These are phyloP conservation scores for Selenicereus undatus DNA, from an alignment of 148 eudicot species.

Conservation along the genomic window DNA sequence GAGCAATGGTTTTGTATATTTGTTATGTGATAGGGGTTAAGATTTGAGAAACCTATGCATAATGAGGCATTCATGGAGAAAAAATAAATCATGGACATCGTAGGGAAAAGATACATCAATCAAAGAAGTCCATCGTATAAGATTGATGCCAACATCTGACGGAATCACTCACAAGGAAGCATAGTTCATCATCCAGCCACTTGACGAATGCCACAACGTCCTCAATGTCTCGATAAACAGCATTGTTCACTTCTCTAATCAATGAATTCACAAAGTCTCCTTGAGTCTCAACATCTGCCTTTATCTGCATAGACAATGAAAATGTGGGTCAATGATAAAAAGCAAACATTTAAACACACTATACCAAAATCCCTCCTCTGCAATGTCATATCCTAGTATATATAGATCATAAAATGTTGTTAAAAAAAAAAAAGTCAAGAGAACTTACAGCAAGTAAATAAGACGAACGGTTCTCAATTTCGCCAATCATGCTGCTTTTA, in stretches of 20 bases:
- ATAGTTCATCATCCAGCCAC: conserved; percentile 91
- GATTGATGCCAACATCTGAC: neutral
- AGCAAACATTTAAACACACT: neutral
- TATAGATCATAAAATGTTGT: neutral
- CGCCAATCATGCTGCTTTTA: conserved; percentile 78
- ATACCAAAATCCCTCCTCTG: neutral
- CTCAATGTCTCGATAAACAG: conserved; percentile 56
- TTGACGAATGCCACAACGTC: conserved; percentile 83
- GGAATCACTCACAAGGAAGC: conserved; percentile 62
- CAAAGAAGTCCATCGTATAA: too few relatives aligned
- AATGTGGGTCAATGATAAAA: neutral
- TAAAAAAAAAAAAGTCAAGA: neutral
- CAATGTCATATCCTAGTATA: neutral
- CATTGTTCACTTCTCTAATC: conserved; percentile 66
- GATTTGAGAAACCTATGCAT: too few relatives aligned
- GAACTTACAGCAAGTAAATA: conserved; percentile 82
- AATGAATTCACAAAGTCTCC: conserved; percentile 76
- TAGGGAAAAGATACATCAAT: too few relatives aligned
- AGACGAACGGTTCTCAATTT: conserved; percentile 80
- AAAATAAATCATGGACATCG: too few relatives aligned
- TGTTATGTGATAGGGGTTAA: too few relatives aligned
- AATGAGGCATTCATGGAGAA: too few relatives aligned
- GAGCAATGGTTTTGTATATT: too few relatives aligned
- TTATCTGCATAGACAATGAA: conserved; percentile 44
- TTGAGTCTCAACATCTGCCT: conserved; percentile 88